A percentile compares a stretch with the other conserved stretches of the same genome.
Conservation (phyloP, 345 rosid species). For the Populus nigra region DNA sequence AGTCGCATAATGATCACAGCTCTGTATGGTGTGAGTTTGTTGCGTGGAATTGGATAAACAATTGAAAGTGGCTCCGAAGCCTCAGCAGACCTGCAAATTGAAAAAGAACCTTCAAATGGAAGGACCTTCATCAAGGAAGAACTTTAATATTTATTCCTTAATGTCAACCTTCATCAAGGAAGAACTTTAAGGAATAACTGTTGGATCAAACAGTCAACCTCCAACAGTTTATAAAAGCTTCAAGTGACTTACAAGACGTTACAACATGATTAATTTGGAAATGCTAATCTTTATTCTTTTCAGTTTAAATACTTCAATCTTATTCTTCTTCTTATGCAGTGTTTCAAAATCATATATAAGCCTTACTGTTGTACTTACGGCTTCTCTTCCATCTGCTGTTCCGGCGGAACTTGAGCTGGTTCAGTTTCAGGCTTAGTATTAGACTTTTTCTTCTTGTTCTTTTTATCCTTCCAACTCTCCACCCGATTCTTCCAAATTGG, state of each 20-base stretch:
- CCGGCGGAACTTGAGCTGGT: constrained; percentile 60
- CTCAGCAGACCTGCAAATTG: constrained; percentile 52
- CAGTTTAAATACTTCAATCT: neutral
- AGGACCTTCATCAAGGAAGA: neutral
- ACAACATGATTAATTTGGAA: neutral
- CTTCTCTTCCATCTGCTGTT: constrained; percentile 86
- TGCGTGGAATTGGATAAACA: constrained; percentile 57
- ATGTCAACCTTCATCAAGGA: neutral
- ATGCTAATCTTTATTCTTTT: neutral
- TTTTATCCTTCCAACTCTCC: constrained; percentile 96
- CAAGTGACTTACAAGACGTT: neutral
- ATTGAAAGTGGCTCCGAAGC: constrained; percentile 67
- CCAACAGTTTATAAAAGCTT: neutral
- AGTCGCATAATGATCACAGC: constrained; percentile 69
- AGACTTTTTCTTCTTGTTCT: constrained; percentile 71
- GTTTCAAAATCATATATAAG: neutral
- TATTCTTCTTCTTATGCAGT: neutral
- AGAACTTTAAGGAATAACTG: neutral
- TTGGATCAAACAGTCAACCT: neutral
- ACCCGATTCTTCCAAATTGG: constrained; percentile 98
- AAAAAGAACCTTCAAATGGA: neutral
- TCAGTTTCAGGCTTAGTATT: constrained; percentile 53
- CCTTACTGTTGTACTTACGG: constrained; percentile 8
- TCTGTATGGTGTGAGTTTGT: constrained; percentile 75
- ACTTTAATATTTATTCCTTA: neutral